Conservation (phyloP, 2,329 filamentous ascomycete genomes). For the Stemphylium lycopersici region DNA sequence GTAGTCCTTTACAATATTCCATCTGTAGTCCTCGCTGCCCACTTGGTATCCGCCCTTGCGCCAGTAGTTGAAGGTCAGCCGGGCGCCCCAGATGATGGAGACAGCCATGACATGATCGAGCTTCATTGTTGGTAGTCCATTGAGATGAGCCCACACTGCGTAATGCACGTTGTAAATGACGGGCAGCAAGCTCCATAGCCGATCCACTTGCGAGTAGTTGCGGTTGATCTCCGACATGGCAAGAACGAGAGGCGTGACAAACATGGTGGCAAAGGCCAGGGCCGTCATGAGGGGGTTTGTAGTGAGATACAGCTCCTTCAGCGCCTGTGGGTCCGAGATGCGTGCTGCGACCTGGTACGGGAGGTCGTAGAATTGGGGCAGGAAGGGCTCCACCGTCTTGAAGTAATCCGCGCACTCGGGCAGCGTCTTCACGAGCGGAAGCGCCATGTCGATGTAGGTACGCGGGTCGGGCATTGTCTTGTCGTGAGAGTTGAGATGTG, state of each 20-base stretch:
- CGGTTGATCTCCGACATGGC: conserved; percentile 81
- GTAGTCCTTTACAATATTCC: conserved; percentile 74
- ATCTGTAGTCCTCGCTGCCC: conserved; percentile 95
- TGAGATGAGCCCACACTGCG: conserved; percentile 78
- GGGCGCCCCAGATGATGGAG: conserved; percentile 80
- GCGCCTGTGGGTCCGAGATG: conserved; percentile 63
- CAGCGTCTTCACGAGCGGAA: conserved; percentile 73
- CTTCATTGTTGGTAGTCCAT: conserved; percentile 71
- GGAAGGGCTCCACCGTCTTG: conserved; percentile 76
- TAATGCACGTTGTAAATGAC: conserved; percentile 87
- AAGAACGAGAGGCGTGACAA: conserved; percentile 74
- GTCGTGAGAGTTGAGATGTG: neutral
- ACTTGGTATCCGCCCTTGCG: conserved; percentile 88
- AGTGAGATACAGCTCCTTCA: conserved; percentile 75
- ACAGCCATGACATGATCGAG: conserved; percentile 75
- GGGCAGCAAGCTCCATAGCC: conserved; percentile 88
- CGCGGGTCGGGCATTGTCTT: conserved; percentile 53
- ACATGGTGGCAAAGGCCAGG: conserved; percentile 71
- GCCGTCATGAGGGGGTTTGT: conserved; percentile 87
- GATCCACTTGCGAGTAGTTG: conserved; percentile 97
- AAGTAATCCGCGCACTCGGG: conserved; percentile 78
- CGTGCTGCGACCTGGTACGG: conserved; percentile 59
- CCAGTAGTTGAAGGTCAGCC: conserved; percentile 96
- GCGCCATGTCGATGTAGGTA: conserved; percentile 49
- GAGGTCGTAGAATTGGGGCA: conserved; percentile 65